Conservation (phyloP, 257 asterid genomes). For the Lycium ferocissimum region DNA sequence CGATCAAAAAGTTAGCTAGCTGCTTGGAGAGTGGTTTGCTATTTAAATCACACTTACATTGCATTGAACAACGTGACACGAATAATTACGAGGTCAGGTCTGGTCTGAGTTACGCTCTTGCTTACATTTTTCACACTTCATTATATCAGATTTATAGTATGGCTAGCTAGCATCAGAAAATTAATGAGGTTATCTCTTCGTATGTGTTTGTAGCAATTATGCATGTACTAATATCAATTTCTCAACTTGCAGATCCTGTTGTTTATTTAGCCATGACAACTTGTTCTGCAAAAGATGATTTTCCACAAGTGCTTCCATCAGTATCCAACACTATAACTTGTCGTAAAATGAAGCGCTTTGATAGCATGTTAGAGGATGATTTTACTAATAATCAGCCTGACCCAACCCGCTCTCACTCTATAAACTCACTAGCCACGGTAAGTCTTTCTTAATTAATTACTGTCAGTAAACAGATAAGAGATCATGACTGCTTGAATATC, state of each 20-base stretch:
- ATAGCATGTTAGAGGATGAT: constrained; percentile 32
- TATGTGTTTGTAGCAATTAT: too few relatives aligned
- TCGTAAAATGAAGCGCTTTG: constrained; percentile 58
- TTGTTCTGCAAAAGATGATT: constrained; percentile 26
- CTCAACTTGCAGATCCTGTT: not conserved
- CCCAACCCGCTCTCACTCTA: constrained; percentile 35
- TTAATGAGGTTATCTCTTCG: too few relatives aligned
- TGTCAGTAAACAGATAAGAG: too few relatives aligned
- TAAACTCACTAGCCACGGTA: constrained; percentile 36
- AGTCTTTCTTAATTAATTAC: too few relatives aligned
- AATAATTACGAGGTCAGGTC: too few relatives aligned
- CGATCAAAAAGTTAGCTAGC: too few relatives aligned
- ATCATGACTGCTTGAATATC: too few relatives aligned
- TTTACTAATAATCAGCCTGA: constrained; percentile 15
- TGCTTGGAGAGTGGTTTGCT: too few relatives aligned
- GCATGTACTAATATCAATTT: not conserved
- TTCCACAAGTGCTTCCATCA: constrained; percentile 51
- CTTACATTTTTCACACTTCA: too few relatives aligned
- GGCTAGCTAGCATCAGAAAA: too few relatives aligned
- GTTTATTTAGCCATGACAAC: constrained; percentile 37
- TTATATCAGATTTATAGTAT: too few relatives aligned
- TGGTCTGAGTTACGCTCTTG: too few relatives aligned
- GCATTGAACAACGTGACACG: not conserved
- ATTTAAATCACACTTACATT: not conserved
- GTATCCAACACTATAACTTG: constrained; percentile 51